Base-by-base conservation (phyloP, 2,329 filamentous ascomycete genomes). In the Cercospora sesami region DNA sequence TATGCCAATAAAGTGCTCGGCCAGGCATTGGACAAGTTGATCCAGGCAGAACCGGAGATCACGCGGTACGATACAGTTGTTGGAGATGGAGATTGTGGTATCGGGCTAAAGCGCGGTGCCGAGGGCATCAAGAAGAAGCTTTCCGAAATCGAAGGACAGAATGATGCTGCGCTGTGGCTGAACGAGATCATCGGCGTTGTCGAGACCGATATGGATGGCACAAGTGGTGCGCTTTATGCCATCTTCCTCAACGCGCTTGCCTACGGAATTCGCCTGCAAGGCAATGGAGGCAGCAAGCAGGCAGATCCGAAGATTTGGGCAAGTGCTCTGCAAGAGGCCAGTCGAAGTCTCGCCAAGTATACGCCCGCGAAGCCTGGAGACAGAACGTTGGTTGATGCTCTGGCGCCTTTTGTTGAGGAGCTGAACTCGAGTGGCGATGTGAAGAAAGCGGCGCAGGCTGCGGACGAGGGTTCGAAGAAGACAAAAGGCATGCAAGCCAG, bases 401-500 rank as follows among this genome's bases (percentile, higher is more conserved):
- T 99, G 60, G 87, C 91, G 70, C 95, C 95, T 1, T 99, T 98
- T 77, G 89, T 96, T 62, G 86, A 92, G 53, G 87, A 85, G 3
- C 85, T 98, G 2, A 84, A 81, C 6, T 80, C 86, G 75, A 89
- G 88, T 0, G 87, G 87, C 14, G 87, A 91, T 76, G 78, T 95
- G 21, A 85, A 87, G 72, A 84, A 88, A 77, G 94, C 95, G 7
- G 93, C 92, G 0, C 83, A 88, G 74, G 93, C 92, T 1, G 90
- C 93, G 0, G 86, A 87, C 71, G 84, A 88, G 58, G 95, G 91
- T 0, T 91, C 94, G 4, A 90, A 94, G 71, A 87, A 87, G 31
- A 98, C 95, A 21, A 96, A 94, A 83, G 91, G 90, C 26, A 97
- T 99, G 94, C 88, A 91, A 79, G 92, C 95, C 51, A 95, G 90